Conservation (phyloP, 495 filamentous ascomycete species). For the Lasiosphaeria hispida region DNA sequence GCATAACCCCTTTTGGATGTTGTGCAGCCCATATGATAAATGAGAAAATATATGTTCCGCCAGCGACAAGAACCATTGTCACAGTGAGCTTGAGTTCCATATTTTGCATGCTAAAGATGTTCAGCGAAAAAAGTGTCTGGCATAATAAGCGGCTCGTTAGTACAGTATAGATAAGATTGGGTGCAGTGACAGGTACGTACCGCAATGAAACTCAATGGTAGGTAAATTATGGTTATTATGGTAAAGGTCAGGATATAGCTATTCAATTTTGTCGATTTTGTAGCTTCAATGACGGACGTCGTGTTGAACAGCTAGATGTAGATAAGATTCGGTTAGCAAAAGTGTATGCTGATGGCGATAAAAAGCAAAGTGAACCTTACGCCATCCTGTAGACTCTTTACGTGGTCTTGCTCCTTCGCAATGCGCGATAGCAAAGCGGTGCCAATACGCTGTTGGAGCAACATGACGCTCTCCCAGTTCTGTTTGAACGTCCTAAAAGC, state of each 20-base stretch:
- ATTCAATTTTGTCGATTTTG: neutral
- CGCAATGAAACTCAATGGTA: slow-evolving; percentile 3
- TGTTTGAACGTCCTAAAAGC: neutral
- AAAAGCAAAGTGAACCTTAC: too few species aligned
- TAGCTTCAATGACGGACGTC: neutral
- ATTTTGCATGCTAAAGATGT: neutral
- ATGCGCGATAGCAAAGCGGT: neutral
- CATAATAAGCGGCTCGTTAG: too few species aligned
- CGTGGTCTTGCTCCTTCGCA: neutral
- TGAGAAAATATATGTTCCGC: neutral
- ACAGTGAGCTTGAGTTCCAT: neutral
- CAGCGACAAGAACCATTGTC: neutral
- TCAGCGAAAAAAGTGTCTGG: neutral
- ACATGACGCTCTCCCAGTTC: slow-evolving; percentile 1
- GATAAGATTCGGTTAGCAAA: neutral
- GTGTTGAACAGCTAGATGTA: neutral
- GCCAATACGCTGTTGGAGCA: neutral
- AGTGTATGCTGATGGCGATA: neutral
- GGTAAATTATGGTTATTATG: neutral
- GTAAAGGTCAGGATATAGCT: slow-evolving; percentile 2
- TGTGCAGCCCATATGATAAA: neutral
- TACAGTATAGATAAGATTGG: too few species aligned
- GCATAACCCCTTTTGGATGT: neutral
- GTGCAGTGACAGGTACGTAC: neutral
- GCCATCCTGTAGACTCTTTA: neutral